Base-by-base conservation (phyloP, 2,329 filamentous ascomycete genomes). In the Verticillium zaregamsianum region DNA sequence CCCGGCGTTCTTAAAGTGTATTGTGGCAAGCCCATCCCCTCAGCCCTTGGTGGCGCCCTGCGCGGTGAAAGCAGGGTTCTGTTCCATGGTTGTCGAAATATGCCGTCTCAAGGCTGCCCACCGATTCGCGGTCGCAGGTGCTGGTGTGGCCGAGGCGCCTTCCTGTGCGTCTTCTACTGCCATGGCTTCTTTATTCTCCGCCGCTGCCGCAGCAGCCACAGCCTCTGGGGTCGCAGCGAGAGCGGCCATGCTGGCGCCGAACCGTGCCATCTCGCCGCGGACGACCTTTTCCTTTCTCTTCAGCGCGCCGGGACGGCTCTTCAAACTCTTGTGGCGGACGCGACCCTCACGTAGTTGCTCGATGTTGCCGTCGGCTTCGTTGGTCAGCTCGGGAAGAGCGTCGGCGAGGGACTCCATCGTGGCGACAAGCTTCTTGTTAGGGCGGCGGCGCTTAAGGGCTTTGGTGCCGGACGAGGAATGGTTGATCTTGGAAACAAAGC, bases 41-140 rank as follows among this genome's bases (percentile, higher is more conserved):
- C 45, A 52, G 15, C 52, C 52, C 8, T 32, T 31, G 52, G 7
- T 28, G 28, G 23, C 28, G 15, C 54, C 31, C 54, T 55, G 54
- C 25, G 14, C 31, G 31, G 80, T 74, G 71, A 96, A 96, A 3
- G 90, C 91, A 15, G 90, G 86, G 68, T 94, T 94, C 75, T 92
- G 90, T 77, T 97, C 92, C 88, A 97, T 92, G 1, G 92, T 97
- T 52, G 88, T 84, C 2, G 91, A 89, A 59, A 97, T 96, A 71
- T 94, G 96, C 11, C 82, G 87, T 68, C 93, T 86, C 74, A 98
- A 73, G 17, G 92, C 92, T 33, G 90, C 90, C 90, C 92, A 97
- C 61, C 90, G 80, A 69, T 82, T 86, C 11, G 84, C 77, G 17
- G 82, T 86, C 12, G 77, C 73, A 8, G 74, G 68, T 5, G 67